phyloP scores from a whole-genome alignment of 2,329 filamentous ascomycete genomes.

The Aspergillus sp. region DNA sequence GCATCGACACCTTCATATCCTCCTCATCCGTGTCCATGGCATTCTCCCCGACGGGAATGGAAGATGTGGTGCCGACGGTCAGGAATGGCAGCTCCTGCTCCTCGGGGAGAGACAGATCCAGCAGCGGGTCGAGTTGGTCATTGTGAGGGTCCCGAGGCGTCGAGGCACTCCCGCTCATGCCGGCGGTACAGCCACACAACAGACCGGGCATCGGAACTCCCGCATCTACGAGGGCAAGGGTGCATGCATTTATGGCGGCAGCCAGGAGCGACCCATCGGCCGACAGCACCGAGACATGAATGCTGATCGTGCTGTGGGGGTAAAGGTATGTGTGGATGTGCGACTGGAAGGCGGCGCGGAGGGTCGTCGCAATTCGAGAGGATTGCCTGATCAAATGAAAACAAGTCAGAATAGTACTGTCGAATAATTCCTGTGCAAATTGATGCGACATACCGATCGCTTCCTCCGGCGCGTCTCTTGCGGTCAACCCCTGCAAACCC shows the following conservation, averaged over 20 bases:
- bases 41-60: constrained; percentile 52
- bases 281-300: constrained; percentile 82
- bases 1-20: constrained; percentile 64
- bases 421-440: neutral
- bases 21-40: constrained; percentile 48
- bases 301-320: constrained; percentile 78
- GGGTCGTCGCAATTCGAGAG: constrained; percentile 60
- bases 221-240: constrained; percentile 88
- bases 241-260: constrained; percentile 85
- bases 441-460: constrained; percentile 68
- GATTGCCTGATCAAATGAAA: constrained; percentile 59
- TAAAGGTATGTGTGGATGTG: constrained; percentile 85
- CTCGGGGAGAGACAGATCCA: constrained; percentile 46
- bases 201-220: constrained; percentile 95
- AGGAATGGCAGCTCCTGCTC: constrained; percentile 80
- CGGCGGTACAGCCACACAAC: constrained; percentile 82
- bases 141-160: constrained; percentile 39
- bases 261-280: constrained; percentile 90
- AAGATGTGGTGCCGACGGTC: constrained; percentile 70
- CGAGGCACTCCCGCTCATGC: constrained; percentile 55
- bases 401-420: neutral
- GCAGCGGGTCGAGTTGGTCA: constrained; percentile 44
- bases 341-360: constrained; percentile 72
- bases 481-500: constrained; percentile 87
- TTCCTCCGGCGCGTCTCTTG: constrained; percentile 66